Evolutionary conservation across 2,329 filamentous ascomycete species (phyloP).

Genomic region (Exophiala calicioides): DNA sequence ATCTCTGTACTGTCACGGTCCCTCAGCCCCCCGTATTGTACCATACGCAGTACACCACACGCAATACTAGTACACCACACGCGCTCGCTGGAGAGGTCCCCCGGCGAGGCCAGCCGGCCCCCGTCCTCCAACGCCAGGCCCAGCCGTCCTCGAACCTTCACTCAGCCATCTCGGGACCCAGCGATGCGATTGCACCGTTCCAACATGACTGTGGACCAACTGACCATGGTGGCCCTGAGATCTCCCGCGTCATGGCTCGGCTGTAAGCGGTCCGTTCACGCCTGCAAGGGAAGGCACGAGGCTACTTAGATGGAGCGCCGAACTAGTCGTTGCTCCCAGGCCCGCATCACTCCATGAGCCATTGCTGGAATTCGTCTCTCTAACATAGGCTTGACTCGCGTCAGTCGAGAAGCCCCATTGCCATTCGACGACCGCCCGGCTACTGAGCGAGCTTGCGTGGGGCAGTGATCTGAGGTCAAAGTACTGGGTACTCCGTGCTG

Average conservation of each 20-base stretch:
- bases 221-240: slow-evolving; percentile 19
- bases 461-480: slow-evolving; percentile 15
- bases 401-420: too few relatives aligned
- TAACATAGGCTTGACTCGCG: too few relatives aligned
- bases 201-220: slow-evolving; percentile 17
- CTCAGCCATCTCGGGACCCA: too few relatives aligned
- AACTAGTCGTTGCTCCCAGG: slow-evolving; percentile 18
- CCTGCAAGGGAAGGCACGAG: slow-evolving; percentile 21
- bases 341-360: slow-evolving; percentile 9
- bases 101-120: too few relatives aligned
- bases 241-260: slow-evolving; percentile 26
- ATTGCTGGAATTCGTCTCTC: slow-evolving; percentile 3
- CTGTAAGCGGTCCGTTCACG: slow-evolving; percentile 17
- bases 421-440: slow-evolving; percentile 19
- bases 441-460: slow-evolving; percentile 18
- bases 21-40: too few relatives aligned
- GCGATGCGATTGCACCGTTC: slow-evolving; percentile 15
- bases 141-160: too few relatives aligned
- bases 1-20: too few relatives aligned
- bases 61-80: too few relatives aligned
- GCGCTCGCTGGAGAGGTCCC: too few relatives aligned
- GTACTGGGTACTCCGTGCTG: too few relatives aligned
- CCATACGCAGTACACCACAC: too few relatives aligned
- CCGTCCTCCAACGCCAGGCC: too few relatives aligned
- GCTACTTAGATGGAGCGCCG: slow-evolving; percentile 21